Base-by-base conservation (phyloP, 345 rosid genomes). In the Eucalyptus regnans region DNA sequence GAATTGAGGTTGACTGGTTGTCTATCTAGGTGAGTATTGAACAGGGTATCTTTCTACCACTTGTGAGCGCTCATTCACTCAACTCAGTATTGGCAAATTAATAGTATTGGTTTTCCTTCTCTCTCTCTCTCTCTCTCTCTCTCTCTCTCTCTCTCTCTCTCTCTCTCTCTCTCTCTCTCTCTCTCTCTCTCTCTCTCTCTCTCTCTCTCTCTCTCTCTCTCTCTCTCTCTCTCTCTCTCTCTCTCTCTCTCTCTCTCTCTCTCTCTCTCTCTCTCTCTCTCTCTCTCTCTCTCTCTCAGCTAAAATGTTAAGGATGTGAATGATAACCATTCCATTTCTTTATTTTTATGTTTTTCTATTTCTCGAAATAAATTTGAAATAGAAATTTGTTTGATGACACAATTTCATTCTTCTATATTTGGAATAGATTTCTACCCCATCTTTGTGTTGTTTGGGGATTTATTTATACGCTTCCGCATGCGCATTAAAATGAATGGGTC, bases 321-420 rank as follows among this genome's bases (percentile, higher is more conserved):
- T 17, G 56, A 51, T 17, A 51, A 51, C 1, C 4, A 17, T 7
- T 51, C 7, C 18, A 0, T 52, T 7, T 16, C 0, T 51, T 18
- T 51, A 7, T 52, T 52, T 52, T 3, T 52, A 0, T 3, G 0
- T 52, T 52, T 52, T 52, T 18, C 1, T 0, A 0, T 52, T 52
- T 18, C 5, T 0, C 5, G 8, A 18, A 3, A 52, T 0, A 52
- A 0, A 1, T 52, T 52, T 52, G 5, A 0, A 52, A 52, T 9
- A 20, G 3, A 52, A 20, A 52, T 52, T 0, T 52, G 2, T 3
- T 52, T 52, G 6, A 13, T 7, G 18, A 52, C 2, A 1, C 5
- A 52, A 52, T 52, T 52, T 52, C 58, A 3, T 20, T 52, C 1
- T 52, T 52, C 2, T 52, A 52, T 52, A 52, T 20, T 52, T 52